Evolutionary conservation across 192 early-diverging fungal genomes (phyloP), one percentile per base, ranked within the genome.

Genomic region (Glomus cerebriforme): DNA sequence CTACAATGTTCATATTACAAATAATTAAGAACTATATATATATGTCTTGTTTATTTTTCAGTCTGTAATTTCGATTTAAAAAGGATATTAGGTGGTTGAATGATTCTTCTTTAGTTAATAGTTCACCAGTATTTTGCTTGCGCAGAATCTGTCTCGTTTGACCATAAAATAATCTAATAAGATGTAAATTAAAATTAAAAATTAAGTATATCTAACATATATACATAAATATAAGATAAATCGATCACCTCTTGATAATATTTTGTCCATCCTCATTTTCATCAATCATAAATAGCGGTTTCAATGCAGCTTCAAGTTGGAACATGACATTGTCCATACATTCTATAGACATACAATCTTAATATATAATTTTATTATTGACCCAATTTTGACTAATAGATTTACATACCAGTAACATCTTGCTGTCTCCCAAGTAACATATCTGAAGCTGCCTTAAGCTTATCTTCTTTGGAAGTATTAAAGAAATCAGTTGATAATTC

Each of bases 251-350:
- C 35, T 81, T 80, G 71, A 85, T 79, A 13, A 73, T 58, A 71
- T 75, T 65, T 64, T 66, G 66, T 0, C 72, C 39, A 6, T 65
- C 59, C 0, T 27, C 79, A 19, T 70, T 47, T 59, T 84, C 74
- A 15, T 70, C 54, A 31, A 75, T 2, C 15, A 81, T 31, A 1
- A 47, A 26, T 31, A 8, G 13, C n/a, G 86, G 83, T 34, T 86
- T 83, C 63, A 95, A 83, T 0, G 92, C 92, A 22, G 88, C 88
- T 26, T 87, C 87, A 2, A 95, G 78, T 12, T 90, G 81, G 6
- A 85, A 83, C 78, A 93, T 91, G 17, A 90, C 86, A 73, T 91
- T 90, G 2, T 84, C 87, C 89, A 95, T 92, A 72, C 92, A 92
- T 79, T 95, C 93, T 87, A 77, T 29, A 59, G 8, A 77, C 19